Percentiles rank a stretch among this genome's conserved stretches.
These are phyloP conservation scores for Phytophthora quininea DNA, from an alignment of 352 stramenopile genomes.

Conservation along the genomic window DNA sequence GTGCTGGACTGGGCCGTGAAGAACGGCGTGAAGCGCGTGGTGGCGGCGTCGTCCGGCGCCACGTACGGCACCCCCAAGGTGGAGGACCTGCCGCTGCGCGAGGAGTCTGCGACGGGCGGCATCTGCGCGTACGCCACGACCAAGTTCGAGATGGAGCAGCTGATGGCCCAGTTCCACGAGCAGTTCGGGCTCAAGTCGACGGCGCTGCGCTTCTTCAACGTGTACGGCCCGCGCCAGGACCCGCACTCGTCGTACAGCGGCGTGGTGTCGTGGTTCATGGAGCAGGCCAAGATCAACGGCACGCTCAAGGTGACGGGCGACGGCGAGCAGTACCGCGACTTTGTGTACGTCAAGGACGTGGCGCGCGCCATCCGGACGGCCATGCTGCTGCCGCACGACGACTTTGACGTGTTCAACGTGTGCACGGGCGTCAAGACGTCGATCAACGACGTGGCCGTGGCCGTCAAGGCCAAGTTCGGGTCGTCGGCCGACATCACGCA, in stretches of 20 bases:
- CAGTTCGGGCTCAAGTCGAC: conserved; percentile 73
- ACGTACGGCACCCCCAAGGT: conserved; percentile 69
- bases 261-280: conserved; percentile 86
- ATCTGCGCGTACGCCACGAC: conserved; percentile 83
- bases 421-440: conserved; percentile 80
- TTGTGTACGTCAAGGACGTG: conserved; percentile 85
- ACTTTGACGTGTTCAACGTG: conserved; percentile 86
- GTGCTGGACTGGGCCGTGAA: conserved; percentile 78
- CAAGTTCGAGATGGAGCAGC: conserved; percentile 83
- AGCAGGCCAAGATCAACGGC: conserved; percentile 81
- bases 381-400: conserved; percentile 66
- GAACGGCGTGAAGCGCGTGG: conserved; percentile 76
- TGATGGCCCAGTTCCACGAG: conserved; percentile 73
- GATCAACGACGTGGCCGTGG: conserved; percentile 63
- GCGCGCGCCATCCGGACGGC: conserved; percentile 75
- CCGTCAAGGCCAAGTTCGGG: conserved; percentile 64
- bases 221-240: conserved; percentile 82
- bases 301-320: conserved; percentile 77
- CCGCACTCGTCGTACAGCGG: conserved; percentile 82
- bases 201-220: conserved; percentile 84
- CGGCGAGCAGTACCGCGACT: conserved; percentile 82
- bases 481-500: conserved; percentile 71
- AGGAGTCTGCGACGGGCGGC: conserved; percentile 70
- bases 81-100: conserved; percentile 67
- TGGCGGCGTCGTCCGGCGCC: conserved; percentile 74